These are phyloP conservation scores for Escallonia rubra DNA, from an alignment of 129 eudicot genomes.

Conservation along the genomic window DNA sequence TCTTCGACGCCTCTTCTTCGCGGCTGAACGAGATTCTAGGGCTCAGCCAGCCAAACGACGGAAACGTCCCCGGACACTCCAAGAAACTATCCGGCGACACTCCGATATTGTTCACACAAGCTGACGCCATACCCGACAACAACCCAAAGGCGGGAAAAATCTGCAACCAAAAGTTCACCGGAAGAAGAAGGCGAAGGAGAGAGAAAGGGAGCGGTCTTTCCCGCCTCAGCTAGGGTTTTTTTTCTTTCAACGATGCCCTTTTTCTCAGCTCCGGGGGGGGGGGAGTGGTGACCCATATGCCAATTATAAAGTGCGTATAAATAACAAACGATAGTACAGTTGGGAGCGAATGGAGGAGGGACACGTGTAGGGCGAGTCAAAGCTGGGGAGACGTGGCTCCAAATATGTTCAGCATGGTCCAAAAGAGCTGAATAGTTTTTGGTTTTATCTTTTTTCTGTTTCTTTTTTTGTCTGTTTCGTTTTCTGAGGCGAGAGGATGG, in stretches of 20 bases:
- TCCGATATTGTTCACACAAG: slow-evolving; percentile 55
- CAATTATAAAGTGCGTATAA: too few relatives aligned
- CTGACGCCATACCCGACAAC: slow-evolving; percentile 66
- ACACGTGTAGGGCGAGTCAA: too few relatives aligned
- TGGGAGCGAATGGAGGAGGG: too few relatives aligned
- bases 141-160: background rate
- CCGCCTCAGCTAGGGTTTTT: slow-evolving; percentile 12
- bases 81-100: slow-evolving; percentile 53
- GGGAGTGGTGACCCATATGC: background rate
- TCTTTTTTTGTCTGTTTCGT: too few relatives aligned
- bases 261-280: background rate
- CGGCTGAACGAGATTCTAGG: slow-evolving; percentile 47
- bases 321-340: too few relatives aligned
- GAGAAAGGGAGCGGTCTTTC: background rate
- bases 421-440: too few relatives aligned
- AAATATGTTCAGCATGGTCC: too few relatives aligned
- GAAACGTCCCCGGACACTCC: slow-evolving; percentile 36
- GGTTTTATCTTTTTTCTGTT: too few relatives aligned
- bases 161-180: background rate
- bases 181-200: too few relatives aligned
- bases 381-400: too few relatives aligned
- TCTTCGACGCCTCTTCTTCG: slow-evolving; percentile 26
- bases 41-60: slow-evolving; percentile 53
- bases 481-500: too few relatives aligned
- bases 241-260: background rate